A percentile compares a stretch with the other conserved stretches of the same genome.
phyloP scores from a whole-genome alignment of 2,329 filamentous ascomycete species.

The Cordyceps cicadae region DNA sequence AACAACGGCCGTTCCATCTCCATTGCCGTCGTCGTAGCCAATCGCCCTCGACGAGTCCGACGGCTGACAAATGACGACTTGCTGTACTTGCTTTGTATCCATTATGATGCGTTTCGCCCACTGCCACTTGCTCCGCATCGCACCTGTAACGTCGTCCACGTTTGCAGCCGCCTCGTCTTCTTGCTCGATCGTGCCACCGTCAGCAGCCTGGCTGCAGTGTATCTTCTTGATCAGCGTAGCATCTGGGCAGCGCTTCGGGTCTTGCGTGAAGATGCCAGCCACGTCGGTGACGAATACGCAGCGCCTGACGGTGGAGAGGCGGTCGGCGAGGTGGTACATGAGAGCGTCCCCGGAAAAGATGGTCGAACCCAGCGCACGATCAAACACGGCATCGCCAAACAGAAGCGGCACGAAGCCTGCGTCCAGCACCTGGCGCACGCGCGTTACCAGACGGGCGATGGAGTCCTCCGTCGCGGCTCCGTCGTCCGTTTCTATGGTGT shows the following conservation, averaged over 20 bases:
- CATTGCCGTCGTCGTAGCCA: background rate
- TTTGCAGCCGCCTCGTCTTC: background rate
- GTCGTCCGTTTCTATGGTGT: conserved; percentile 8
- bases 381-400: conserved; percentile 10
- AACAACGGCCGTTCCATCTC: background rate
- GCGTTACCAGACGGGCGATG: background rate
- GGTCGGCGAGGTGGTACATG: conserved; percentile 10
- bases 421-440: conserved; percentile 1
- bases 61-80: conserved; percentile 8
- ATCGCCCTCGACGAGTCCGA: background rate
- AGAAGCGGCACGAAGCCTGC: conserved; percentile 10
- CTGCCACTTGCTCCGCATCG: conserved; percentile 12
- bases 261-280: conserved; percentile 6
- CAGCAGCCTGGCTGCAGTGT: background rate
- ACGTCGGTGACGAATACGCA: conserved; percentile 12
- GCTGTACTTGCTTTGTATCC: background rate
- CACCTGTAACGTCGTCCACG: conserved; percentile 11
- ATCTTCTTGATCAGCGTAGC: conserved; percentile 1
- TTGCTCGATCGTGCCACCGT: background rate
- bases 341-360: conserved; percentile 11
- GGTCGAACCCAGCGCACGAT: background rate
- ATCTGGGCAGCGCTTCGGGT: conserved; percentile 3
- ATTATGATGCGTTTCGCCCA: conserved; percentile 11
- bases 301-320: background rate
- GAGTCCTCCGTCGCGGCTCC: background rate